phyloP scores from a whole-genome alignment of 257 asterid genomes.

The Solanum clarkiae region DNA sequence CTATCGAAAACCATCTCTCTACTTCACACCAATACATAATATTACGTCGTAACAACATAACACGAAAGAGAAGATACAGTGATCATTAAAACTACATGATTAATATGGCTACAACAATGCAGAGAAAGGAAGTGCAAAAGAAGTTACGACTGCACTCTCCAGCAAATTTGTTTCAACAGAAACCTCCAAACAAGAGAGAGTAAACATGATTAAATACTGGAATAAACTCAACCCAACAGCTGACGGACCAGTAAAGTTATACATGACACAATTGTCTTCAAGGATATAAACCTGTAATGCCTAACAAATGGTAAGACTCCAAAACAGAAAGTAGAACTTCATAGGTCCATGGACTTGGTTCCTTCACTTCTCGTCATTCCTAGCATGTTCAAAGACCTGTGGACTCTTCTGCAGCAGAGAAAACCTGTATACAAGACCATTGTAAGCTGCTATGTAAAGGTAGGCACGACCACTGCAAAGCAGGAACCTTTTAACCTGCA shows the following conservation, averaged over 20 bases:
- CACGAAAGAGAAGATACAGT: not conserved
- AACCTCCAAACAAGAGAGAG: not conserved
- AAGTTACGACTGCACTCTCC: not conserved
- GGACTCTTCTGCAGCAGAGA: conserved; percentile 6
- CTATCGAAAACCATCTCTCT: no score
- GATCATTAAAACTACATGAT: not conserved
- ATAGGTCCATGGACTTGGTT: not conserved
- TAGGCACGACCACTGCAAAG: not conserved
- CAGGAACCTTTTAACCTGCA: conserved; percentile 11
- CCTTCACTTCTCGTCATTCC: not conserved
- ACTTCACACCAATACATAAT: not conserved
- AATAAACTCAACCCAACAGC: not conserved
- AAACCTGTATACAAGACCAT: conserved; percentile 8
- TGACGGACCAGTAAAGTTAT: not conserved
- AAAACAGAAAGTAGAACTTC: not conserved
- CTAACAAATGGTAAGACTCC: not conserved
- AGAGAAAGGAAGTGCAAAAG: not conserved
- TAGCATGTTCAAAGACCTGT: not conserved
- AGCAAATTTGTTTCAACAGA: not conserved
- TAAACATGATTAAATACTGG: not conserved
- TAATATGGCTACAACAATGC: not conserved
- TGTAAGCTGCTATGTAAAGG: conserved; percentile 5
- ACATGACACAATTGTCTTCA: not conserved
- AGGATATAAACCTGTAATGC: not conserved
- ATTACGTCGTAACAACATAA: not conserved